Base-by-base conservation (phyloP, 1,284 basidiomycete genomes). In the Cutaneotrichosporon arboriforme region DNA sequence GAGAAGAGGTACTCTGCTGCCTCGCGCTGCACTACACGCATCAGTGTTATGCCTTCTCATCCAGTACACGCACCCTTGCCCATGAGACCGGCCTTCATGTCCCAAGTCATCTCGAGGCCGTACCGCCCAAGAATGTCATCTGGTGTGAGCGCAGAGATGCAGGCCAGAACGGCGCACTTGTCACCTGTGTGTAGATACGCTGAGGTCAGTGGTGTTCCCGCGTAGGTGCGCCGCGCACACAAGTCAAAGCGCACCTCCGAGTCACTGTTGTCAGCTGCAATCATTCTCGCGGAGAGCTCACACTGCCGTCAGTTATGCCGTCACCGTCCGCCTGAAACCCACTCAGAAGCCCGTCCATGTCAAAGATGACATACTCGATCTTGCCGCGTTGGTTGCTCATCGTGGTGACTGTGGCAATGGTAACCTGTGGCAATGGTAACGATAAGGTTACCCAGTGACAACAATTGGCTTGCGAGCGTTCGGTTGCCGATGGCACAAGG, bases 301-400 rank as follows among this genome's bases (percentile, higher is more conserved):
- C 67, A 69, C 66, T 68, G 54, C 31, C 22, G 38, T 58, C 37
- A 51, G 55, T 35, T n/a, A 23, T 22, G 7, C 23, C 22, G 13
- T 14, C 18, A 12, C 49, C 9, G 3, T 23, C 4, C 38, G 49
- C 49, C 36, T 13, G 10, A 3, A 47, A 40, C 48, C 52, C 52
- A 70, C 70, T 68, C 10, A 74, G 57, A 22, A 74, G 62, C 38
- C 74, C 72, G 54, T 75, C 75, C 72, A 76, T 74, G 59, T 76
- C 74, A 55, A 76, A 76, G 55, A 76, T 72, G 62, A 59, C 67
- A 68, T 75, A 76, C 42, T 71, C 72, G 31, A 70, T 67, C 40
- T 67, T 56, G 35, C 59, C 61, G 45, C 59, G 57, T n/a, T 37
- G 33, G 40, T 31, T 47, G 8, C 31, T 42, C n/a, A 34, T 45